Conservation (phyloP, 2,329 filamentous ascomycete genomes). For the Talaromyces sp. region DNA sequence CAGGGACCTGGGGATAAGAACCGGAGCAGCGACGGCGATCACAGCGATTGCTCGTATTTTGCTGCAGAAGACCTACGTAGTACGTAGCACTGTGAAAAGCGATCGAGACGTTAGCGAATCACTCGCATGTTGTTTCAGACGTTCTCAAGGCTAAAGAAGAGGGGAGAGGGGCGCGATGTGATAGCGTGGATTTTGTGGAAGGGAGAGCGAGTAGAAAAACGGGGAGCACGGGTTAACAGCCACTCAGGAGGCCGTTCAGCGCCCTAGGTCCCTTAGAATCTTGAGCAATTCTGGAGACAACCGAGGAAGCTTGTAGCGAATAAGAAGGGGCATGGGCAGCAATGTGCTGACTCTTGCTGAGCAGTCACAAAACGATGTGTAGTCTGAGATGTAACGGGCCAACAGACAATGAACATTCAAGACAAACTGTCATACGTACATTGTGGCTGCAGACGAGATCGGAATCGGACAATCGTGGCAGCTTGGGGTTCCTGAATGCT, state of each 20-base stretch:
- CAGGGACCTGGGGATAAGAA: not conserved
- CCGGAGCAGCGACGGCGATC: not conserved
- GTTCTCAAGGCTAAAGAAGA: constrained; percentile 1
- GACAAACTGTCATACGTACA: constrained; percentile 1
- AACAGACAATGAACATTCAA: constrained; percentile 1
- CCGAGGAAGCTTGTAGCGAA: constrained; percentile 7
- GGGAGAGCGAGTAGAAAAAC: constrained; percentile 7
- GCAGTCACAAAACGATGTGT: constrained; percentile 6
- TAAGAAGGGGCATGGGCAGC: not conserved
- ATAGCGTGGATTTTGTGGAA: constrained; percentile 6
- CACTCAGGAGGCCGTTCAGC: constrained; percentile 1
- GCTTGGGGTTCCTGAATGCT: not conserved
- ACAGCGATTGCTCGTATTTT: not conserved
- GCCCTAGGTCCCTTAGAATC: not conserved
- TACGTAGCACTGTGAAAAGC: not conserved
- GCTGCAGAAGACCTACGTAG: not conserved
- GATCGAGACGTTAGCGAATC: constrained; percentile 7
- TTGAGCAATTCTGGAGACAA: constrained; percentile 9
- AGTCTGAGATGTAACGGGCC: not conserved
- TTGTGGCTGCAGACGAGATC: constrained; percentile 1
- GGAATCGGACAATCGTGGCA: constrained; percentile 3
- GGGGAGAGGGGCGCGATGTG: constrained; percentile 11
- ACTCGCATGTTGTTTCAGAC: constrained; percentile 11
- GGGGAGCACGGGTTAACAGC: not conserved
- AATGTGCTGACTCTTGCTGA: constrained; percentile 3